Evolutionary conservation across 169 alveolate genomes (phyloP).

Genomic region (Perkinsus chesapeaki): DNA sequence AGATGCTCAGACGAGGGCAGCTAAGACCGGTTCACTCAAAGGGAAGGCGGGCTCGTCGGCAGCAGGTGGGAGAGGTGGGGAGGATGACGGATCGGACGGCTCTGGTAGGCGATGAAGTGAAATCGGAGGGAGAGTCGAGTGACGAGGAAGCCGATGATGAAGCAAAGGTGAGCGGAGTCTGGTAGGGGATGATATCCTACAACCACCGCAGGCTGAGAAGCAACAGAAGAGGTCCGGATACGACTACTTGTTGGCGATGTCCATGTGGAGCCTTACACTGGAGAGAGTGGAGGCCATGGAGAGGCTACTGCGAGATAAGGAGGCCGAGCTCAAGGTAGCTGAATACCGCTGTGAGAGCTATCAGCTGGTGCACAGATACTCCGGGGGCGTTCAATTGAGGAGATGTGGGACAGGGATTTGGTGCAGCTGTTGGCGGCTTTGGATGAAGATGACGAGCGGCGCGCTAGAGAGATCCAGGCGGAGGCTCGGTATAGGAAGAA

Average conservation of each 20-base stretch:
- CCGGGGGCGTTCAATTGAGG: not conserved
- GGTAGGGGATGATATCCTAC: not conserved
- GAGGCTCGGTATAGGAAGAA: not conserved
- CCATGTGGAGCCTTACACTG: slow-evolving; percentile 84
- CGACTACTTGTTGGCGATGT: slow-evolving; percentile 90
- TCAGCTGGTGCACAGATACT: not conserved
- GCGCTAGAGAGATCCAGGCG: not conserved
- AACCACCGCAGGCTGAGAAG: slow-evolving; percentile 1
- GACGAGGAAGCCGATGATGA: slow-evolving; percentile 16
- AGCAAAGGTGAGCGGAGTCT: not conserved
- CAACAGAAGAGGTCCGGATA: slow-evolving; percentile 49
- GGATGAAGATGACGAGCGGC: not conserved
- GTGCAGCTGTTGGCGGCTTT: not conserved
- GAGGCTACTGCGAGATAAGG: not conserved
- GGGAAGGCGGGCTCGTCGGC: not conserved
- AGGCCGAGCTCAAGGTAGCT: not conserved
- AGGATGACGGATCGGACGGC: slow-evolving; percentile 27
- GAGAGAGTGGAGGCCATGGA: slow-evolving; percentile 83
- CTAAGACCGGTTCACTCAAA: not conserved
- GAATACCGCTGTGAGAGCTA: not conserved
- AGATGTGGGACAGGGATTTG: not conserved
- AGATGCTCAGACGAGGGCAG: slow-evolving; percentile 41
- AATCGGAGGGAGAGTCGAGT: not conserved
- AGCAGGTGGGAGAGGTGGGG: slow-evolving; percentile 23
- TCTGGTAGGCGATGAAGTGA: slow-evolving; percentile 9